Base-by-base conservation (phyloP, 1,139 yeast species). In the Nadsonia starkeyi-henricii region DNA sequence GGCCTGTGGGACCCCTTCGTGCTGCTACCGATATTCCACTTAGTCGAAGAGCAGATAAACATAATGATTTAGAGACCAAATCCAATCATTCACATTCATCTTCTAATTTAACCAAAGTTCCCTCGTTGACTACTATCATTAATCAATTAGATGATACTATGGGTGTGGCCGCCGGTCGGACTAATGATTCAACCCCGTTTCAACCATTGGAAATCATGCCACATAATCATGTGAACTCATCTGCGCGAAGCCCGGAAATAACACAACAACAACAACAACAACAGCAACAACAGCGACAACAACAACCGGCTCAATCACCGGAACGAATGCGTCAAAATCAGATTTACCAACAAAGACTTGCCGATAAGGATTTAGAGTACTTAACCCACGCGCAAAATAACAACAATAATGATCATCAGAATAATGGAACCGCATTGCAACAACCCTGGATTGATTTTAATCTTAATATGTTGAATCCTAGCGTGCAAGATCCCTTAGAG, bases 221-320 rank as follows among this genome's bases (percentile, higher is more conserved):
- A 37, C 50, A 51, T 41, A 48, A 41, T 37, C 51, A 54, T 15
- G 50, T 33, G 39, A 5, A 33, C 4, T 12, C 30, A 26, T 7
- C 9, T 7, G 5, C 45, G 8, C 47, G 45, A 20, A 50, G 46
- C 39, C 48, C 44, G 39, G 49, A 50, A 7, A 50, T 43, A 18
- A 46, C 23, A 19, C 51, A 46, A 33, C 53, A 49, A 9, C 50
- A 47, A 9, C 48, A 50, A 9, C 48, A 39, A 15, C 48, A 42
- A n/a, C 44, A 36, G 45, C n/a, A 46, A 39, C 20, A 17, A 30
- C 45, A 26, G 39, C 42, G 20, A 26, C 37, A 21, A 21, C 26
- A 15, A 19, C 13, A 23, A 13, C 41, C 41, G 23, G 20, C 41
- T 3, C 21, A 39, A 45, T 36, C 30, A 19, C 20, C 28, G 33